Evolutionary conservation across 2,329 filamentous ascomycete genomes (phyloP).

Genomic region (Alternaria panax): DNA sequence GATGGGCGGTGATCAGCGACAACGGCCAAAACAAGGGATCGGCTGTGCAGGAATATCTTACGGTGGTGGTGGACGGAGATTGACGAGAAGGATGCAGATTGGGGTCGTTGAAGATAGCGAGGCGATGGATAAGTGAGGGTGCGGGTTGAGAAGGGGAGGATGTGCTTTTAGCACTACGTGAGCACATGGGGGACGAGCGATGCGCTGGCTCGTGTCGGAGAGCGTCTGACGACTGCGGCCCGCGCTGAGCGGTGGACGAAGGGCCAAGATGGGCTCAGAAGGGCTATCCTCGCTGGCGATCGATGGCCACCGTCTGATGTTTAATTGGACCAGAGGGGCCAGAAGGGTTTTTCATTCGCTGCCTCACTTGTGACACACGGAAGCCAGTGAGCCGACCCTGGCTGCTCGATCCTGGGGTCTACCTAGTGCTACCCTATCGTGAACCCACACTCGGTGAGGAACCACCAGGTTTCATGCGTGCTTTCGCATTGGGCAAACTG

Average conservation of each 20-base stretch:
- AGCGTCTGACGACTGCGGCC: conserved; percentile 38
- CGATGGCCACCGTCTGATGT: conserved; percentile 8
- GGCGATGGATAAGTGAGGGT: conserved; percentile 39
- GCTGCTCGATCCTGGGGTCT: conserved; percentile 17
- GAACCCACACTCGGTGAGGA: conserved; percentile 21
- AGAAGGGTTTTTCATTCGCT: conserved; percentile 32
- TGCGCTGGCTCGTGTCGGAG: conserved; percentile 46
- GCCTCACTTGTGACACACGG: conserved; percentile 33
- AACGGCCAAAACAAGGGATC: conserved; percentile 9
- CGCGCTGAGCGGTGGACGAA: conserved; percentile 29
- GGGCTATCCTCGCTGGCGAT: conserved; percentile 41
- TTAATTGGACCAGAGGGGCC: conserved; percentile 28
- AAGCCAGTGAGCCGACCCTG: conserved; percentile 19
- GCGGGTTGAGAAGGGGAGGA: conserved; percentile 31
- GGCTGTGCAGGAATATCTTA: conserved; percentile 27
- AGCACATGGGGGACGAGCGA: conserved; percentile 25
- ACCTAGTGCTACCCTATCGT: conserved; percentile 34
- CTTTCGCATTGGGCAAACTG: conserved; percentile 24
- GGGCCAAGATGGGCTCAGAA: conserved; percentile 34
- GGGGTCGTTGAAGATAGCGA: conserved; percentile 27
- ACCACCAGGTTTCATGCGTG: conserved; percentile 31
- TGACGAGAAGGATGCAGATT: conserved; percentile 17
- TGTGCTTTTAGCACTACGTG: conserved; percentile 37
- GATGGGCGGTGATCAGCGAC: conserved; percentile 34
- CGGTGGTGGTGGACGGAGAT: conserved; percentile 11